A percentile compares a stretch with the other conserved stretches of the same genome.
These are phyloP conservation scores for Colletotrichum truncatum DNA, from an alignment of 2,329 filamentous ascomycete species.

Conservation along the genomic window DNA sequence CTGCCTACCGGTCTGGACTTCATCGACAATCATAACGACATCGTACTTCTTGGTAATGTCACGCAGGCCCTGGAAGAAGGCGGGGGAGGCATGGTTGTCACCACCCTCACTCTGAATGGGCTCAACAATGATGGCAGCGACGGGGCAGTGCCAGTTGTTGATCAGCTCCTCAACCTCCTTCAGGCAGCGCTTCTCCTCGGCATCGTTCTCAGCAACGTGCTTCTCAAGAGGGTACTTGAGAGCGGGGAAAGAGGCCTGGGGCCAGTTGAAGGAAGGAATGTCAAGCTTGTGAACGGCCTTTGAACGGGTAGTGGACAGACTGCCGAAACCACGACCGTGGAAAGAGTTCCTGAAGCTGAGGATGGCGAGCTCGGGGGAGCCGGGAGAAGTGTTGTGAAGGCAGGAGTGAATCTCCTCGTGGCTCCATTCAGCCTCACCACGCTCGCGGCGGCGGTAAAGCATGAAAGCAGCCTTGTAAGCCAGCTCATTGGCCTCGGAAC, in stretches of 20 bases:
- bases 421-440: slow-evolving; percentile 77
- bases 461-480: slow-evolving; percentile 90
- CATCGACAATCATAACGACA: slow-evolving; percentile 82
- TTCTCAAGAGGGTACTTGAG: slow-evolving; percentile 82
- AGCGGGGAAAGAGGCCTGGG: slow-evolving; percentile 81
- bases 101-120: slow-evolving; percentile 86
- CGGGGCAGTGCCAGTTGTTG: slow-evolving; percentile 72
- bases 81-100: slow-evolving; percentile 83
- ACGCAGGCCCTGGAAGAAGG: slow-evolving; percentile 81
- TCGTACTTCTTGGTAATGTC: slow-evolving; percentile 75
- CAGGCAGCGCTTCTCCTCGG: slow-evolving; percentile 77
- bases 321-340: slow-evolving; percentile 84
- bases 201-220: slow-evolving; percentile 73
- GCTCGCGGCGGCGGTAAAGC: slow-evolving; percentile 77
- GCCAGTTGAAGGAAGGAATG: slow-evolving; percentile 90
- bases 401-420: slow-evolving; percentile 72
- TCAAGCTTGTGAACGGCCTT: slow-evolving; percentile 89
- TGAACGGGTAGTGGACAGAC: slow-evolving; percentile 80
- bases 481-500: slow-evolving; percentile 85
- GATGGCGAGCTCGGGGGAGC: slow-evolving; percentile 79
- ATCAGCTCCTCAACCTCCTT: slow-evolving; percentile 78
- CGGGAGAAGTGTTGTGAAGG: slow-evolving; percentile 78
- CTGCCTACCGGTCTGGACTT: slow-evolving; percentile 72
- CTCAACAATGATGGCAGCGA: slow-evolving; percentile 79
- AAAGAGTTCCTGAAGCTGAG: slow-evolving; percentile 82